These are phyloP conservation scores for Pseudotulostoma volvatum DNA, from an alignment of 495 filamentous ascomycete genomes.

Conservation along the genomic window DNA sequence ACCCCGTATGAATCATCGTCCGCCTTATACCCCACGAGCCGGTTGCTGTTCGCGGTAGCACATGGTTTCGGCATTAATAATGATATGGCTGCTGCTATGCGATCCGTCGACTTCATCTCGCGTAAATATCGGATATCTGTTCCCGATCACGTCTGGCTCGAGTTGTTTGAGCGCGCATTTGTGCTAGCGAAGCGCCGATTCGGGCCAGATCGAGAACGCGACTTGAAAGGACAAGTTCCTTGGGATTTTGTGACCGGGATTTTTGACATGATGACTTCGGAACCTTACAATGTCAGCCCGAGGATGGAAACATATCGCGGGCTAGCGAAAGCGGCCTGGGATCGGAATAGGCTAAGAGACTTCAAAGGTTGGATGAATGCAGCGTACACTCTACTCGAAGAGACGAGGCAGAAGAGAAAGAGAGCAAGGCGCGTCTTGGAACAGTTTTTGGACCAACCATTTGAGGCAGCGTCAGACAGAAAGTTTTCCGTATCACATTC, in stretches of 20 bases:
- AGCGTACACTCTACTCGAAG: slow-evolving; percentile 18
- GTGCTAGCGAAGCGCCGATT: slow-evolving; percentile 24
- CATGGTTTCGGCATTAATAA: slow-evolving; percentile 42
- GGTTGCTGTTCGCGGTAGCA: slow-evolving; percentile 41
- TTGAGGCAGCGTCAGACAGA: slow-evolving; percentile 7
- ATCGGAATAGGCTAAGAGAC: slow-evolving; percentile 5
- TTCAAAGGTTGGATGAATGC: slow-evolving; percentile 13
- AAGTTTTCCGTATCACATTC: slow-evolving; percentile 56
- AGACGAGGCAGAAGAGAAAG: slow-evolving; percentile 13
- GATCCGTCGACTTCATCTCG: slow-evolving; percentile 39
- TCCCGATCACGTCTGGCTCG: slow-evolving; percentile 32
- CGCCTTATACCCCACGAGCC: slow-evolving; percentile 35
- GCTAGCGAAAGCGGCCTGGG: slow-evolving; percentile 24
- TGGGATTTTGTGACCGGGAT: slow-evolving; percentile 23
- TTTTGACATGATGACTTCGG: slow-evolving; percentile 37
- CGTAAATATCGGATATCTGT: slow-evolving; percentile 37
- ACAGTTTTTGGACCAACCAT: slow-evolving; percentile 10
- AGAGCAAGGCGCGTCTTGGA: slow-evolving; percentile 15
- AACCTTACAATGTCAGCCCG: slow-evolving; percentile 40
- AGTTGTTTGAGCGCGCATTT: slow-evolving; percentile 44
- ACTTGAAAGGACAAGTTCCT: slow-evolving; percentile 21
- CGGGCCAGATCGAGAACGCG: slow-evolving; percentile 7
- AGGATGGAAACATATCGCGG: slow-evolving; percentile 36
- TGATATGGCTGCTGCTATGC: slow-evolving; percentile 35
- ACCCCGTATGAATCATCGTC: slow-evolving; percentile 26